phyloP scores from a whole-genome alignment of 352 stramenopile species.

The Phytophthora pinifolia region DNA sequence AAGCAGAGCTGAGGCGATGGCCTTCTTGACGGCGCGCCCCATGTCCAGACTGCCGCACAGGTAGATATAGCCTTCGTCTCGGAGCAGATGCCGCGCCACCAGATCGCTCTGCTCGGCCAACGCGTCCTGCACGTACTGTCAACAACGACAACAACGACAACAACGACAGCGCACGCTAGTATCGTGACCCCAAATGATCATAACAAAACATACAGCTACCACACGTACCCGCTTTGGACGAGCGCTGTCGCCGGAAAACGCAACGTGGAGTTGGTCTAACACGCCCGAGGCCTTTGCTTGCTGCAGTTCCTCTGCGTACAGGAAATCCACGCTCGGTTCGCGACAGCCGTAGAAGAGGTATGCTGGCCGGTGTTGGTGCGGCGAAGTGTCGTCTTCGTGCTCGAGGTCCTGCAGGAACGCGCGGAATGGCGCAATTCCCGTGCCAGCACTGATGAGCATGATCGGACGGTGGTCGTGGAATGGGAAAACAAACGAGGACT shows the following conservation, averaged over 20 bases:
- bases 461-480: conserved; percentile 56
- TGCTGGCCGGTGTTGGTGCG: conserved; percentile 36
- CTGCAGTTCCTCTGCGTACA: conserved; percentile 72
- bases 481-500: conserved; percentile 79
- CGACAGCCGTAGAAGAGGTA: conserved; percentile 85
- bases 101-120: conserved; percentile 57
- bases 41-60: conserved; percentile 81
- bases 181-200: not conserved
- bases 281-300: conserved; percentile 37
- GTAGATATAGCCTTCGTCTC: conserved; percentile 63
- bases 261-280: conserved; percentile 56
- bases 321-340: conserved; percentile 52
- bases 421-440: conserved; percentile 81
- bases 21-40: conserved; percentile 73
- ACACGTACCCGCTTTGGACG: conserved; percentile 48
- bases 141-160: conserved; percentile 12
- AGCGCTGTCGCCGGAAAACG: conserved; percentile 48
- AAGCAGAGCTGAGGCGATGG: conserved; percentile 49
- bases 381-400: conserved; percentile 41
- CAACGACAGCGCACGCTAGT: not conserved
- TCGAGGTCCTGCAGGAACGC: conserved; percentile 77
- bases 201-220: not conserved
- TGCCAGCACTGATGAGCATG: conserved; percentile 78
- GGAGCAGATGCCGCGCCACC: conserved; percentile 55
- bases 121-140: conserved; percentile 74